Evolutionary conservation across 306 rosid species (phyloP).

Genomic region (Begonia loranthoides): DNA sequence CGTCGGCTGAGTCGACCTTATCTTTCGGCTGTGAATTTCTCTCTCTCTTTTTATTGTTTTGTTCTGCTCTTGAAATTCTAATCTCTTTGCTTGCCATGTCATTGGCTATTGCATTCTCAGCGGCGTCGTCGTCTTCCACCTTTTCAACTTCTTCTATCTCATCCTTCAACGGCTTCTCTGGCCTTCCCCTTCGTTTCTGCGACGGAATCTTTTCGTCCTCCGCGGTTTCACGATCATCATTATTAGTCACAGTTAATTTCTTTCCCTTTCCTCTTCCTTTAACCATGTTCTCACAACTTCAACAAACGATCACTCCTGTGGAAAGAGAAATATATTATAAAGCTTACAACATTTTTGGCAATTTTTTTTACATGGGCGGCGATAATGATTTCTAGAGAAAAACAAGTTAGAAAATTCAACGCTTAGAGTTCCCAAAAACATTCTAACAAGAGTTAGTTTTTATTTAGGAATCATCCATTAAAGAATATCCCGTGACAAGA

Average conservation of each 20-base stretch:
- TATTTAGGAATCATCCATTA: too few relatives aligned
- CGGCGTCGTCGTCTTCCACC: constrained; percentile 27
- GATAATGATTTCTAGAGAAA: too few relatives aligned
- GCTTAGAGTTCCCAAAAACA: too few relatives aligned
- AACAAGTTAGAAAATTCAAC: not conserved
- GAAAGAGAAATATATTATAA: too few relatives aligned
- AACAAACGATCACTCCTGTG: not conserved
- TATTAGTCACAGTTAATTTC: constrained; percentile 30
- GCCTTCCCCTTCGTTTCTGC: constrained; percentile 45
- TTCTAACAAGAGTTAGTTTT: too few relatives aligned
- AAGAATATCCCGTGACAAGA: too few relatives aligned
- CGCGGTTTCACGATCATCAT: constrained; percentile 30
- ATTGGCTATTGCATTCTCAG: constrained; percentile 26
- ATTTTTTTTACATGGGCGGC: too few relatives aligned
- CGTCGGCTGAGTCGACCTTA: constrained; percentile 27
- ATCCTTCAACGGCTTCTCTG: constrained; percentile 36
- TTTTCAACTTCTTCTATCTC: constrained; percentile 33
- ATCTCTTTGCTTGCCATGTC: constrained; percentile 19
- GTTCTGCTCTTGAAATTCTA: constrained; percentile 19
- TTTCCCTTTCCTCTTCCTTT: constrained; percentile 61
- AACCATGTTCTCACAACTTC: constrained; percentile 28
- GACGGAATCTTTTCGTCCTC: constrained; percentile 41
- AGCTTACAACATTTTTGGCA: too few relatives aligned
- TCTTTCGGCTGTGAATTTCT: constrained; percentile 31
- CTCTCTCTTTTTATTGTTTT: constrained; percentile 40